These are phyloP conservation scores for Cryptococcus amylolentus DNA, from an alignment of 1,284 basidiomycete species.

Conservation along the genomic window DNA sequence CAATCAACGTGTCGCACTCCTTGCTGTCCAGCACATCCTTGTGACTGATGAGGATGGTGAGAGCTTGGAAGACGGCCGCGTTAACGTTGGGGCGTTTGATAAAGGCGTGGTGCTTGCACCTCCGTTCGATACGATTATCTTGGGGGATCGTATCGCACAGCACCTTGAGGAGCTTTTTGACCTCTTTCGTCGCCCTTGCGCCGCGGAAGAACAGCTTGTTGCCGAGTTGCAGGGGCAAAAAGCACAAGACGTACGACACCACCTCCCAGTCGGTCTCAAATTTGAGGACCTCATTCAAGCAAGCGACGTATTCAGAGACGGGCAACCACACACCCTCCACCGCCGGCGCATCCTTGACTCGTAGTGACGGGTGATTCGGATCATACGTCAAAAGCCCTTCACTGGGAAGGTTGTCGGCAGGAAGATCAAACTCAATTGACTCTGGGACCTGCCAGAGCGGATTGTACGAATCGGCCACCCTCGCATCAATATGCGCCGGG, in stretches of 20 bases:
- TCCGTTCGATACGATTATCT: conserved; percentile 55
- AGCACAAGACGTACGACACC: conserved; percentile 84
- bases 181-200: conserved; percentile 64
- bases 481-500: conserved; percentile 24
- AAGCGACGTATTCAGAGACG: conserved; percentile 71
- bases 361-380: conserved; percentile 50
- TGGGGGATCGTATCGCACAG: conserved; percentile 56
- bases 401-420: conserved; percentile 64
- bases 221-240: conserved; percentile 83
- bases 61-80: conserved; percentile 79
- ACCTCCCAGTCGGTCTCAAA: conserved; percentile 78
- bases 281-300: conserved; percentile 67
- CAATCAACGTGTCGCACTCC: conserved; percentile 66
- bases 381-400: conserved; percentile 74
- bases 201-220: conserved; percentile 99
- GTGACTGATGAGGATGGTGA: conserved; percentile 88
- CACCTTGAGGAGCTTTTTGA: conserved; percentile 64
- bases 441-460: conserved; percentile 81
- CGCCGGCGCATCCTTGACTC: conserved; percentile 53
- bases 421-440: conserved; percentile 62
- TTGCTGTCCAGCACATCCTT: conserved; percentile 64
- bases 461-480: conserved; percentile 46
- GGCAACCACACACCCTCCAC: conserved; percentile 62
- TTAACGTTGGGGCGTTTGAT: conserved; percentile 77
- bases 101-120: conserved; percentile 50